phyloP scores from a whole-genome alignment of 2,329 filamentous ascomycete genomes.

The Septoria linicola region DNA sequence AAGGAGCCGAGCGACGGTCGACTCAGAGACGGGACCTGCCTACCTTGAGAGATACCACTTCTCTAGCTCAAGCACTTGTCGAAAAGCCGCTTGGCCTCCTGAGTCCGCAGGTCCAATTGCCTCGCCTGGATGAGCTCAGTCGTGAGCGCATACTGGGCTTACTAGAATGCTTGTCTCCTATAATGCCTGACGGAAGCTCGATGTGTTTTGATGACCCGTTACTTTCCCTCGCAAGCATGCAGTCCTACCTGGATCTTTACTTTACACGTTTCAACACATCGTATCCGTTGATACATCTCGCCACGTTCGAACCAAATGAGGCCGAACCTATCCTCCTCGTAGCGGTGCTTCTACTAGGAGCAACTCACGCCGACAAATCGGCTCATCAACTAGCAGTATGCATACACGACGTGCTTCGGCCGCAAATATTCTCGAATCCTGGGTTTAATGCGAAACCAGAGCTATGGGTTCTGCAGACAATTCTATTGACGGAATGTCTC shows the following conservation, averaged over 20 bases:
- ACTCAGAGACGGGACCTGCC: no score
- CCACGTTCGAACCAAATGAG: constrained; percentile 55
- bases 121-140: constrained; percentile 39
- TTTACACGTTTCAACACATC: constrained; percentile 61
- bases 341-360: constrained; percentile 59
- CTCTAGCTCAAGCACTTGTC: neutral
- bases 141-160: constrained; percentile 50
- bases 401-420: constrained; percentile 60
- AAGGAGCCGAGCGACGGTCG: no score
- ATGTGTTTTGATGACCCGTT: constrained; percentile 53
- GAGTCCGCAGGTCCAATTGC: constrained; percentile 7
- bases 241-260: constrained; percentile 59
- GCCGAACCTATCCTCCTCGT: constrained; percentile 55
- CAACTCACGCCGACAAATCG: constrained; percentile 60
- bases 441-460: constrained; percentile 60
- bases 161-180: constrained; percentile 51
- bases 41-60: no score
- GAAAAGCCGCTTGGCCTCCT: constrained; percentile 16
- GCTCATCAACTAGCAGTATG: constrained; percentile 61
- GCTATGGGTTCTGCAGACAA: constrained; percentile 61
- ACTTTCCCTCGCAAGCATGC: constrained; percentile 52
- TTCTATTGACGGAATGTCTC: constrained; percentile 63
- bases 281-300: constrained; percentile 60
- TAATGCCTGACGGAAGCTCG: constrained; percentile 49
- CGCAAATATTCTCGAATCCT: constrained; percentile 58